Conservation (phyloP, 495 filamentous ascomycete species). For the Aspergillus campestris region DNA sequence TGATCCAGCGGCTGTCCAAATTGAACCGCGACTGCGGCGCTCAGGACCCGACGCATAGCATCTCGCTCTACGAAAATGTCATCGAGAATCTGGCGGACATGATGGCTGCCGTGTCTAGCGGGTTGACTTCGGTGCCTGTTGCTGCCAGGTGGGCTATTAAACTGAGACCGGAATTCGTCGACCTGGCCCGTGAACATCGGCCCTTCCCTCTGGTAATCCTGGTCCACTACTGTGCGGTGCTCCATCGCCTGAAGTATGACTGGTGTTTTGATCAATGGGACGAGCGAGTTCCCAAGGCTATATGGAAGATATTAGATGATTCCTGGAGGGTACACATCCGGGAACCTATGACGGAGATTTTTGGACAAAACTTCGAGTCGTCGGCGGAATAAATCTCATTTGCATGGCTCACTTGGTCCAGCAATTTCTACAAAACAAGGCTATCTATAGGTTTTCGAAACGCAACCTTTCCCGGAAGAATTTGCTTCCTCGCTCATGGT, state of each 20-base stretch:
- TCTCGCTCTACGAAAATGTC: conserved; percentile 21
- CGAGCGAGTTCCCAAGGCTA: conserved; percentile 21
- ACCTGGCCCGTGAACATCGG: conserved; percentile 39
- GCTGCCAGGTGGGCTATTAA: conserved; percentile 41
- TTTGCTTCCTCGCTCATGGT: too few species aligned
- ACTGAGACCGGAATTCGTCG: conserved; percentile 40
- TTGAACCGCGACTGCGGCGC: conserved; percentile 20
- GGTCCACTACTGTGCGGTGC: conserved; percentile 38
- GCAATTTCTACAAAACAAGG: too few species aligned
- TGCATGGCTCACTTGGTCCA: too few species aligned
- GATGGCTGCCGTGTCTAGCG: conserved; percentile 19
- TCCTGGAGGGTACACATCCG: conserved; percentile 29
- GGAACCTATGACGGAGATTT: conserved; percentile 28
- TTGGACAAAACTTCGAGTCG: conserved; percentile 16
- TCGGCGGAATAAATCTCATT: too few species aligned
- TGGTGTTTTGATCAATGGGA: conserved; percentile 45
- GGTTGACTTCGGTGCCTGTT: conserved; percentile 19
- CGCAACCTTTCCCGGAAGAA: too few species aligned
- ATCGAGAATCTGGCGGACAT: conserved; percentile 28
- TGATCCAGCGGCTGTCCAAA: conserved; percentile 19
- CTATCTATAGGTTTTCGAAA: too few species aligned
- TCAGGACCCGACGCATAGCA: conserved; percentile 23
- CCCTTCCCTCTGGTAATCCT: conserved; percentile 48
- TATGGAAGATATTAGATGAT: conserved; percentile 31
- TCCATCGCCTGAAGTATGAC: conserved; percentile 30